Percentiles rank a stretch among this genome's conserved stretches.
These are phyloP conservation scores for Hibiscus trionum DNA, from an alignment of 345 rosid species.

Conservation along the genomic window DNA sequence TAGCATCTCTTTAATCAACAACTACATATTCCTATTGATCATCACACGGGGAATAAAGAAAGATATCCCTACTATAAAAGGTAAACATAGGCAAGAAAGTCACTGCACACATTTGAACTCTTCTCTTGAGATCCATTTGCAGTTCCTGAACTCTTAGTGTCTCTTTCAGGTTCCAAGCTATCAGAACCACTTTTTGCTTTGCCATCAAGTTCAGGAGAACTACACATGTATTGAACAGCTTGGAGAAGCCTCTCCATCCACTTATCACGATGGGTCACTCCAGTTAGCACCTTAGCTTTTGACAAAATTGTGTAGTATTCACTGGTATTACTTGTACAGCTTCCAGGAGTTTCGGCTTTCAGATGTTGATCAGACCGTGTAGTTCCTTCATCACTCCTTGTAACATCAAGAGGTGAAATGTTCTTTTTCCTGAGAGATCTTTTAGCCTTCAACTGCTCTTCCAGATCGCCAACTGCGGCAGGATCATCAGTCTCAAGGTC, in stretches of 20 bases:
- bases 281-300: conserved; percentile 58
- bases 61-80: neutral
- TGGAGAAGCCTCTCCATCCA: conserved; percentile 91
- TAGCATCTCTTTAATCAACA: conserved; percentile 5
- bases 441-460: conserved; percentile 36
- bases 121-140: conserved; percentile 43
- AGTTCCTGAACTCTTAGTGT: conserved; percentile 19
- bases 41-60: neutral
- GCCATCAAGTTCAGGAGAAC: conserved; percentile 33
- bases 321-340: conserved; percentile 46
- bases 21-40: neutral
- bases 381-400: conserved; percentile 58
- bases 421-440: conserved; percentile 24
- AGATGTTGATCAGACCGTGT: conserved; percentile 34
- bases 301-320: conserved; percentile 53
- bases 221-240: conserved; percentile 58
- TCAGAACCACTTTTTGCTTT: conserved; percentile 36
- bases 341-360: conserved; percentile 83
- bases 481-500: conserved; percentile 40
- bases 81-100: conserved; percentile 3
- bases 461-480: conserved; percentile 26
- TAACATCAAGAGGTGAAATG: conserved; percentile 59
- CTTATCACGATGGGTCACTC: conserved; percentile 74
- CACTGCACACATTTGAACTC: conserved; percentile 32
- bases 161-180: conserved; percentile 23